Percentiles rank a stretch among this genome's conserved stretches.
Evolutionary conservation across 2,329 filamentous ascomycete species (phyloP).

Genomic region (Talaromyces amestolkiae): DNA sequence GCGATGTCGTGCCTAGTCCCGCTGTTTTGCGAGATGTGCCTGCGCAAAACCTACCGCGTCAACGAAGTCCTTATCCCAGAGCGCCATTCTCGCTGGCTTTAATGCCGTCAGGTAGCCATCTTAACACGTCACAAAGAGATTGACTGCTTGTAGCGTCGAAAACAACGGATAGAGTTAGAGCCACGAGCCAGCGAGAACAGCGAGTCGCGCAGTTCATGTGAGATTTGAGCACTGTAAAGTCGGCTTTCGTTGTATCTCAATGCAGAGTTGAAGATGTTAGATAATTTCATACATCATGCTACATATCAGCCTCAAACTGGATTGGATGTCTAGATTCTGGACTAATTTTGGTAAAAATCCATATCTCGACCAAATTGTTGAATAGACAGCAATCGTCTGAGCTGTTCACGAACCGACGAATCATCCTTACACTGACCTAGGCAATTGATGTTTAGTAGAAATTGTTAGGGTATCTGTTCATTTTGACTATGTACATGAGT

Average conservation of each 20-base stretch:
- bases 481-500: slow-evolving; percentile 7
- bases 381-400: not conserved
- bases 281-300: slow-evolving; percentile 27
- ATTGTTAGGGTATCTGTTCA: slow-evolving; percentile 4
- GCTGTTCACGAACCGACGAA: not conserved
- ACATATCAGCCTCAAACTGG: slow-evolving; percentile 30
- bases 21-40: slow-evolving; percentile 26
- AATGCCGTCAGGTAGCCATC: slow-evolving; percentile 31
- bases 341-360: slow-evolving; percentile 6
- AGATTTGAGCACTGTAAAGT: slow-evolving; percentile 23
- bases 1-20: slow-evolving; percentile 35
- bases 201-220: slow-evolving; percentile 26
- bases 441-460: not conserved
- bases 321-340: slow-evolving; percentile 32
- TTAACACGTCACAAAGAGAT: slow-evolving; percentile 35
- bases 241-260: slow-evolving; percentile 29
- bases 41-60: slow-evolving; percentile 27
- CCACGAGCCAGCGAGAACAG: slow-evolving; percentile 27
- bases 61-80: slow-evolving; percentile 37
- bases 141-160: slow-evolving; percentile 26
- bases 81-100: slow-evolving; percentile 31
- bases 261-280: slow-evolving; percentile 24
- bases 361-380: slow-evolving; percentile 4
- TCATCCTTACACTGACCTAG: not conserved
- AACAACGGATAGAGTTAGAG: slow-evolving; percentile 25